These are phyloP conservation scores for Hypholoma sublateritium DNA, from an alignment of 768 basidiomycete genomes.

Conservation along the genomic window DNA sequence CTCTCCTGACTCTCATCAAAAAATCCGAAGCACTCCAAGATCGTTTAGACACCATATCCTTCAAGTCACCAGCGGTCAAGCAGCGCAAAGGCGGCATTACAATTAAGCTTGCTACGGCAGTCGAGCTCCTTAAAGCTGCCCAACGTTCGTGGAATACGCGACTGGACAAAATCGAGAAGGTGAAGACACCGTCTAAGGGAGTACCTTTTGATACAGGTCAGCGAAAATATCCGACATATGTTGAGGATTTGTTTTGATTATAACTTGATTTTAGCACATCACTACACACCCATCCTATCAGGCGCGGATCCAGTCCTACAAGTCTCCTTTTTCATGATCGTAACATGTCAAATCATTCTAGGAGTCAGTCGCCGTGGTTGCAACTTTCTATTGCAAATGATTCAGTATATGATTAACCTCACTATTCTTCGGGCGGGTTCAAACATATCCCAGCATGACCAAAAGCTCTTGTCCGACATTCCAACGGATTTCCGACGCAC, in stretches of 20 bases:
- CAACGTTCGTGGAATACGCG: background rate
- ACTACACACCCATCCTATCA: background rate
- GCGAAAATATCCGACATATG: background rate
- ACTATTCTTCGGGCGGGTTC: background rate
- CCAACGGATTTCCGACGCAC: slow-evolving; percentile 4
- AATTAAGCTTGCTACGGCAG: background rate
- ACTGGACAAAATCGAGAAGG: background rate
- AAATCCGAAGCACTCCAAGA: background rate
- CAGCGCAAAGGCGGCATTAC: background rate
- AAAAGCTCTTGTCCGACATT: slow-evolving; percentile 3
- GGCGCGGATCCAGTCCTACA: slow-evolving; percentile 10
- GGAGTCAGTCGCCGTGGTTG: slow-evolving; percentile 7
- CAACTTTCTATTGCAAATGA: slow-evolving; percentile 9
- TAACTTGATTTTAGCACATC: background rate
- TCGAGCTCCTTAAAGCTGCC: background rate
- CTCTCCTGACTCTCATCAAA: background rate
- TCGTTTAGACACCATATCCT: background rate
- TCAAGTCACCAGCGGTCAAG: background rate
- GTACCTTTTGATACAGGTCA: background rate
- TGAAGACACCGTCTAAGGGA: background rate
- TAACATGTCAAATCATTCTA: slow-evolving; percentile 9
- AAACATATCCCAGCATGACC: slow-evolving; percentile 1
- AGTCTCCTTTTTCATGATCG: slow-evolving; percentile 5
- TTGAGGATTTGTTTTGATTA: no score
- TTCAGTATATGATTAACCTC: slow-evolving; percentile 11